These are phyloP conservation scores for Protomyces macrosporus DNA, from an alignment of 1,139 yeast genomes.

Conservation along the genomic window DNA sequence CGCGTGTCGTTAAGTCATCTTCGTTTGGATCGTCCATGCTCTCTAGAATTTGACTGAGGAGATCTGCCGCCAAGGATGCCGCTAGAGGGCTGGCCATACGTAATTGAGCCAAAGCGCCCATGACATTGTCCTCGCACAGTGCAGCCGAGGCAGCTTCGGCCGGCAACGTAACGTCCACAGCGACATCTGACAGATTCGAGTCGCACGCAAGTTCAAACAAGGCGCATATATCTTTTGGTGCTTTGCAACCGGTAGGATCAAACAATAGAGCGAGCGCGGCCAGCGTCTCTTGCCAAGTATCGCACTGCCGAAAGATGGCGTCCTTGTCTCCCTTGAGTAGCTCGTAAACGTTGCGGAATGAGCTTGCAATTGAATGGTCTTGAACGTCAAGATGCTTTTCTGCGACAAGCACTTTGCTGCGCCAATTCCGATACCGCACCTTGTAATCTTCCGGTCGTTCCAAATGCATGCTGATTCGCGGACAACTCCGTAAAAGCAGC, in stretches of 20 bases:
- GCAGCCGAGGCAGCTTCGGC: conserved; percentile 61
- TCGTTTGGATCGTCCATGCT: conserved; percentile 45
- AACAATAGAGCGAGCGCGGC: conserved; percentile 59
- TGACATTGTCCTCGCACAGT: conserved; percentile 53
- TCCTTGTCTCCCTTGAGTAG: conserved; percentile 50
- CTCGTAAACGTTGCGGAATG: conserved; percentile 29
- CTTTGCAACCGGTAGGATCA: conserved; percentile 49
- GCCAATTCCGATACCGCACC: conserved; percentile 31
- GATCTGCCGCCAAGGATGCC: conserved; percentile 59
- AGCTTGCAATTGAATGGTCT: conserved; percentile 22
- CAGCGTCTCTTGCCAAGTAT: conserved; percentile 67
- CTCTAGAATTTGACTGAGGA: conserved; percentile 47
- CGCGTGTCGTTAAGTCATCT: conserved; percentile 6
- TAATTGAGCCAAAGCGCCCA: conserved; percentile 46
- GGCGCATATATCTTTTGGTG: conserved; percentile 42
- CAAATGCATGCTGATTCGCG: conserved; percentile 25
- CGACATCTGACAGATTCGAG: conserved; percentile 34
- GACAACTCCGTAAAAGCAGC: conserved; percentile 30
- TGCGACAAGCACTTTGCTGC: conserved; percentile 30
- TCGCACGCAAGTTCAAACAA: conserved; percentile 37
- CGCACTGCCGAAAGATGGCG: conserved; percentile 49
- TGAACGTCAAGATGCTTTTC: conserved; percentile 24
- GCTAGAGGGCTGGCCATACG: conserved; percentile 60
- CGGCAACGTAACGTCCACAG: conserved; percentile 41
- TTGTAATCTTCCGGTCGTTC: conserved; percentile 16